phyloP scores from a whole-genome alignment of 768 basidiomycete species.

The Phylloporus arenicola region DNA sequence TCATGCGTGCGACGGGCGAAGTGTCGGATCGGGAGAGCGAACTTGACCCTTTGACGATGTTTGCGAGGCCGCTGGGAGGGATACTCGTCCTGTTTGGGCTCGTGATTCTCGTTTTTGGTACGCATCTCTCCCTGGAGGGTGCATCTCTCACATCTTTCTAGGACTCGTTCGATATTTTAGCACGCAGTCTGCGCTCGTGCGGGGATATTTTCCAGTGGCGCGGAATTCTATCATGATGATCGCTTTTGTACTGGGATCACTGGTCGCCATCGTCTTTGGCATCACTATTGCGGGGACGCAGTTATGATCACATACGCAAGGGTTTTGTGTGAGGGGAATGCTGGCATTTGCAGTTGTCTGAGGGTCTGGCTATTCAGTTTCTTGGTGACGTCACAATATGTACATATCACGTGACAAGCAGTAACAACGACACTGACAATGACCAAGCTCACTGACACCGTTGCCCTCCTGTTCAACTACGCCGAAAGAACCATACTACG shows the following conservation, averaged over 20 bases:
- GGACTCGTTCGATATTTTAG: conserved; percentile 50
- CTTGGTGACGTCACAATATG: conserved; percentile 5
- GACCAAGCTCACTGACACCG: conserved; percentile 7
- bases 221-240: conserved; percentile 40
- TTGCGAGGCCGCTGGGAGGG: conserved; percentile 49
- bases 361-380: too few relatives aligned
- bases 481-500: neutral
- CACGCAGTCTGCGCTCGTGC: conserved; percentile 45
- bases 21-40: neutral
- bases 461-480: conserved; percentile 16
- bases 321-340: too few relatives aligned
- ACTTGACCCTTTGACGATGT: conserved; percentile 17
- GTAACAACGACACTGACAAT: neutral
- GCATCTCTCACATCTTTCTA: conserved; percentile 13
- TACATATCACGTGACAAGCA: conserved; percentile 8
- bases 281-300: conserved; percentile 33
- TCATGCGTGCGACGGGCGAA: conserved; percentile 31
- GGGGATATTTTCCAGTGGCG: conserved; percentile 51
- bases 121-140: neutral
- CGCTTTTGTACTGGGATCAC: conserved; percentile 33
- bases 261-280: conserved; percentile 40
- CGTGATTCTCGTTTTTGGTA: conserved; percentile 44
- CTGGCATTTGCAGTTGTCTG: neutral
- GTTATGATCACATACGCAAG: neutral
- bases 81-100: conserved; percentile 43